Conservation (phyloP, 345 rosid species). For the Eutrema japonicum region DNA sequence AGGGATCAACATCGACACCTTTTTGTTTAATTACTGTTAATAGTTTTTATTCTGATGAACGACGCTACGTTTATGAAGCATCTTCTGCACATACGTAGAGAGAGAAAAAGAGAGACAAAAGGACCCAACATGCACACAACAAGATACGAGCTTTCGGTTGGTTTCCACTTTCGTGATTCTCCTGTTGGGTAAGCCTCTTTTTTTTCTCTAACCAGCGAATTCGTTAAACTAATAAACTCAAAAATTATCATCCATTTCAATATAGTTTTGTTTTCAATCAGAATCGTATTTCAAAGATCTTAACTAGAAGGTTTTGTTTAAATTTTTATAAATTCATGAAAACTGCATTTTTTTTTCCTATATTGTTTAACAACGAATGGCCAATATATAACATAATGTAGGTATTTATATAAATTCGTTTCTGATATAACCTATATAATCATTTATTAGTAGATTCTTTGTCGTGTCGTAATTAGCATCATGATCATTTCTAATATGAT, state of each 20-base stretch:
- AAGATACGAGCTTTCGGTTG: constrained; percentile 45
- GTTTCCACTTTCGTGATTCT: constrained; percentile 47
- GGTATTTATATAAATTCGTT: background rate
- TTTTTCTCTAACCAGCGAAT: constrained; percentile 5
- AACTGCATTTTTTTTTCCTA: background rate
- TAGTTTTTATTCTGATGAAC: constrained; percentile 39
- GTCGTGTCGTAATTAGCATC: too few relatives aligned
- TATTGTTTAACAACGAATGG: background rate
- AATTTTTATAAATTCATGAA: background rate
- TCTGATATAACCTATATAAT: background rate
- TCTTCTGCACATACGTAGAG: constrained; percentile 41
- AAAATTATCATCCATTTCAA: background rate
- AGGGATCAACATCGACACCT: constrained; percentile 46
- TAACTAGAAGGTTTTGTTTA: background rate
- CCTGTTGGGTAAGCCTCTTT: constrained; percentile 21
- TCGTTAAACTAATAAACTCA: background rate
- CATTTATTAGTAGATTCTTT: too few relatives aligned
- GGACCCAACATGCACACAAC: constrained; percentile 46
- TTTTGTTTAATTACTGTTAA: constrained; percentile 35
- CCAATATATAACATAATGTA: background rate
- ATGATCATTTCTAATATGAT: too few relatives aligned
- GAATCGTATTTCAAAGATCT: background rate
- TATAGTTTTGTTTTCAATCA: background rate
- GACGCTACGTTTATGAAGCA: constrained; percentile 40
- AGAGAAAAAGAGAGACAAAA: constrained; percentile 43